These are phyloP conservation scores for Puccinia hordei DNA, from an alignment of 1,284 basidiomycete genomes.

Conservation along the genomic window DNA sequence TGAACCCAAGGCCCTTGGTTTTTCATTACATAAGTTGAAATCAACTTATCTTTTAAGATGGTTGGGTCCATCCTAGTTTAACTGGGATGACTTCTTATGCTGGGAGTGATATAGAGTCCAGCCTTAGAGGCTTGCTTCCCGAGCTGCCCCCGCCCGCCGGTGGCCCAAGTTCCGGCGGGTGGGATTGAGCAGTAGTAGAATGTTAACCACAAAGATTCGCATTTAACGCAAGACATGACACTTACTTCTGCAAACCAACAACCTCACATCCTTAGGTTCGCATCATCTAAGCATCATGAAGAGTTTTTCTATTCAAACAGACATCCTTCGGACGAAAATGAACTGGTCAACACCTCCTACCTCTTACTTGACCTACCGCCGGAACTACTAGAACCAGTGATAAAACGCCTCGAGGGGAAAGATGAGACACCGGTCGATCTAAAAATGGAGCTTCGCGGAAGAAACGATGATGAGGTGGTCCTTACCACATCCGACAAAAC, in stretches of 20 bases:
- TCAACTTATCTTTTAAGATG: too few species aligned
- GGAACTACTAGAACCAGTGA: constrained; percentile 38
- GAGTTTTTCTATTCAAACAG: constrained; percentile 19
- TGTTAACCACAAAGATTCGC: too few species aligned
- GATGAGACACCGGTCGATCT: background rate
- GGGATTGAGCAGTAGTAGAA: too few species aligned
- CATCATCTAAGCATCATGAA: constrained; percentile 9
- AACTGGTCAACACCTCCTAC: constrained; percentile 34
- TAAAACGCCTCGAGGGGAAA: constrained; percentile 7
- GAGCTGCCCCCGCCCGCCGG: too few species aligned
- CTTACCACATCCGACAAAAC: constrained; percentile 39
- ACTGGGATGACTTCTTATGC: too few species aligned
- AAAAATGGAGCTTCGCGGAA: constrained; percentile 45
- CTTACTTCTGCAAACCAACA: background rate
- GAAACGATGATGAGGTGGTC: constrained; percentile 39
- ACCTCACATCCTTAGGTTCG: constrained; percentile 16
- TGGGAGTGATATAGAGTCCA: too few species aligned
- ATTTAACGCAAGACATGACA: background rate
- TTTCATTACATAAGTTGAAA: too few species aligned
- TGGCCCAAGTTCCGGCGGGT: too few species aligned
- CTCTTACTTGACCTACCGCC: constrained; percentile 43
- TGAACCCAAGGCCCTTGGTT: too few species aligned
- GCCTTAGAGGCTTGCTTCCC: too few species aligned
- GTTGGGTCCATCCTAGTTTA: too few species aligned
- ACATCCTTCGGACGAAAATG: constrained; percentile 6